phyloP scores from a whole-genome alignment of 768 basidiomycete species.

The Boletus rubroflammeus region DNA sequence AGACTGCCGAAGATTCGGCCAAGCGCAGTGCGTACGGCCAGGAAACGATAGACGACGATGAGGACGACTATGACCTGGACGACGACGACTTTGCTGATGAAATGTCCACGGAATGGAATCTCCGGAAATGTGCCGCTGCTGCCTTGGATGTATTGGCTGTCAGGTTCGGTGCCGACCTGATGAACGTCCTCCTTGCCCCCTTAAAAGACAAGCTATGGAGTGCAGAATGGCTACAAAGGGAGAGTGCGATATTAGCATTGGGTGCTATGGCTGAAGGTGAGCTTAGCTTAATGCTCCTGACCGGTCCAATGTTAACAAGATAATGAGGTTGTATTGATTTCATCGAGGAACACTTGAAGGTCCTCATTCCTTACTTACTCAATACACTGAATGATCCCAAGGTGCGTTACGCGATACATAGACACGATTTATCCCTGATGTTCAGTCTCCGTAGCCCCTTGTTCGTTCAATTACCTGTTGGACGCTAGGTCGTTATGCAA shows the following conservation, averaged over 20 bases:
- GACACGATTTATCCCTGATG: neutral
- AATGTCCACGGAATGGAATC: constrained; percentile 97
- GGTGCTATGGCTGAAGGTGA: constrained; percentile 98
- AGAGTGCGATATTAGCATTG: constrained; percentile 92
- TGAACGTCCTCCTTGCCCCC: constrained; percentile 84
- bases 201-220: constrained; percentile 95
- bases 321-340: constrained; percentile 88
- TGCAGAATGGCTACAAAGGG: constrained; percentile 87
- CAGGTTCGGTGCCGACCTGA: constrained; percentile 82
- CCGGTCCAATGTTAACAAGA: constrained; percentile 7
- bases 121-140: constrained; percentile 96
- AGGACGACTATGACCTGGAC: constrained; percentile 83
- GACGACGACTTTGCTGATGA: constrained; percentile 91
- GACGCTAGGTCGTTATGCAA: constrained; percentile 98
- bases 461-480: constrained; percentile 98
- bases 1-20: constrained; percentile 34
- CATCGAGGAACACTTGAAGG: constrained; percentile 92
- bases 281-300: constrained; percentile 17
- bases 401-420: constrained; percentile 41
- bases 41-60: constrained; percentile 79
- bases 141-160: constrained; percentile 96
- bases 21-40: constrained; percentile 69
- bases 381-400: constrained; percentile 88
- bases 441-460: constrained; percentile 60
- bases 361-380: constrained; percentile 89